Evolutionary conservation across 495 filamentous ascomycete species (phyloP).

Genomic region (Penicillium crystallinum): DNA sequence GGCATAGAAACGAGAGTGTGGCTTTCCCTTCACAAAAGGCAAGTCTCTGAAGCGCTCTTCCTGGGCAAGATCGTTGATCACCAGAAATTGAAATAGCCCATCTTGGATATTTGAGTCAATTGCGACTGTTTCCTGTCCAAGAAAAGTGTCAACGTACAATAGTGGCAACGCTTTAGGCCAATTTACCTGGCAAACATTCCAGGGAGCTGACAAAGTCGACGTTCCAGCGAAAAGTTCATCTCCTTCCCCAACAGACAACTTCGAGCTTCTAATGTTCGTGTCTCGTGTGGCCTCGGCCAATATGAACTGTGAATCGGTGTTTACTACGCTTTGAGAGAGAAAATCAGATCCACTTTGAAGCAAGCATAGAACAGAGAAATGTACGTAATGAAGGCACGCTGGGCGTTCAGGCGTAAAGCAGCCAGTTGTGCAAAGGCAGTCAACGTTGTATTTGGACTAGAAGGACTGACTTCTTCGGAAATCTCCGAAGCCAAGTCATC

Average conservation of each 20-base stretch:
- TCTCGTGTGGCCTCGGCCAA: conserved; percentile 46
- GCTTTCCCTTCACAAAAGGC: conserved; percentile 25
- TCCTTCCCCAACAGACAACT: conserved; percentile 23
- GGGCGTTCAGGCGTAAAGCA: conserved; percentile 34
- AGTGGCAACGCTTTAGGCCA: conserved; percentile 16
- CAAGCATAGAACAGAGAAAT: not conserved
- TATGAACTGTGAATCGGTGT: conserved; percentile 45
- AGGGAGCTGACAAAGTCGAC: conserved; percentile 29
- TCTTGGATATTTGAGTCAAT: not conserved
- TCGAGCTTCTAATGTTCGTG: conserved; percentile 28
- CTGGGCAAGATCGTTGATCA: conserved; percentile 20
- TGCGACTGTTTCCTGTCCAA: conserved; percentile 5
- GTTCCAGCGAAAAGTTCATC: conserved; percentile 42
- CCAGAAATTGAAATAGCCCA: conserved; percentile 21
- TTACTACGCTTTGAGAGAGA: conserved; percentile 1
- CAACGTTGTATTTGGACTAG: conserved; percentile 44
- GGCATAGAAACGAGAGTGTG: conserved; percentile 31
- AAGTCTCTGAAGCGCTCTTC: conserved; percentile 26
- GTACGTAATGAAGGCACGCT: conserved; percentile 31
- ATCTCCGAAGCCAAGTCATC: not conserved
- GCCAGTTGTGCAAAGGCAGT: conserved; percentile 40
- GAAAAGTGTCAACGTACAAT: not conserved
- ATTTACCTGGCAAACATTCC: conserved; percentile 12
- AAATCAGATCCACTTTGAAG: not conserved
- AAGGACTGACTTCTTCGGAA: not conserved